phyloP scores from a whole-genome alignment of 805 yeast species.

The Candida insectorum region DNA sequence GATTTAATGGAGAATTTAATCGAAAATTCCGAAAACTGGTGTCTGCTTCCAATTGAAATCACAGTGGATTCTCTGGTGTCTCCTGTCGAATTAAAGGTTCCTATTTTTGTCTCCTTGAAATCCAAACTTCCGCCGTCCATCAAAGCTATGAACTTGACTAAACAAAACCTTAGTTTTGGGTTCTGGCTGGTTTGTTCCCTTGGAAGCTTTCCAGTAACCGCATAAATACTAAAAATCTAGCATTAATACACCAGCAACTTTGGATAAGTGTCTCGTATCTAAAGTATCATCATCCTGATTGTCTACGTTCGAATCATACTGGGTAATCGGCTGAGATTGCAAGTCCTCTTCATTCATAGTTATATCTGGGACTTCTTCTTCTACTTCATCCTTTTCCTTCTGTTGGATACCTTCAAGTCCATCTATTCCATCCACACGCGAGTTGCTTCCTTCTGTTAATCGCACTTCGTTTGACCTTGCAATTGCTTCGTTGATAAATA shows the following conservation, averaged over 20 bases:
- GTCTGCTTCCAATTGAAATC: conserved; percentile 27
- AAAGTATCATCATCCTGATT: conserved; percentile 27
- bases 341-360: conserved; percentile 13
- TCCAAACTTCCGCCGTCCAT: conserved; percentile 23
- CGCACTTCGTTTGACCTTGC: conserved; percentile 55
- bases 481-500: conserved; percentile 60
- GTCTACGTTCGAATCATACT: conserved; percentile 2
- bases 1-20: conserved; percentile 17
- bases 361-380: conserved; percentile 15
- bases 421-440: conserved; percentile 34
- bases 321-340: conserved; percentile 10
- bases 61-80: not conserved
- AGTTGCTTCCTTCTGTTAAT: conserved; percentile 20
- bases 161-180: conserved; percentile 19
- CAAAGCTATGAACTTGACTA: conserved; percentile 11
- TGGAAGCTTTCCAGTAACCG: not conserved
- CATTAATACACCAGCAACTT: conserved; percentile 54
- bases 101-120: conserved; percentile 26
- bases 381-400: conserved; percentile 12
- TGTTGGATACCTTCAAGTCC: conserved; percentile 15
- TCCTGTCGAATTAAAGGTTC: conserved; percentile 18
- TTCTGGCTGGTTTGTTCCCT: conserved; percentile 19
- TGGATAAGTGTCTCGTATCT: conserved; percentile 53
- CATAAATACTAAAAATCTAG: conserved; percentile 49
- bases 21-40: conserved; percentile 32